These are phyloP conservation scores for Clarireedia paspali DNA, from an alignment of 2,329 filamentous ascomycete genomes.

Conservation along the genomic window DNA sequence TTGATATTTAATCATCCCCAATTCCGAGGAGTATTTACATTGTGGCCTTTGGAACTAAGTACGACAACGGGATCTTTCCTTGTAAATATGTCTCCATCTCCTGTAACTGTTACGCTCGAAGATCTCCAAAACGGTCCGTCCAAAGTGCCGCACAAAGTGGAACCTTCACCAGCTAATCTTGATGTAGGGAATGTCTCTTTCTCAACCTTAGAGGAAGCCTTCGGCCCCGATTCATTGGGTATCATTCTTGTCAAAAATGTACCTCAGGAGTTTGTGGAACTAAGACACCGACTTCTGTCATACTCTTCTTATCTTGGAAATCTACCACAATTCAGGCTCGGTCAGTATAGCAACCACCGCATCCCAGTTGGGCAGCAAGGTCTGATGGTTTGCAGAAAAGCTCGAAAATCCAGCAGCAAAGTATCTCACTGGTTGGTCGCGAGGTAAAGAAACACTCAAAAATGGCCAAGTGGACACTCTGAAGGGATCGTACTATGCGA, in stretches of 20 bases:
- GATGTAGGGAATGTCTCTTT: conserved; percentile 57
- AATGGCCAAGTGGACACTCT: conserved; percentile 71
- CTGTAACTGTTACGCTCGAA: conserved; percentile 48
- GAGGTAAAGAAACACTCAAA: conserved; percentile 73
- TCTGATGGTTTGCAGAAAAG: conserved; percentile 35
- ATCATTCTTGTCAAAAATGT: conserved; percentile 91
- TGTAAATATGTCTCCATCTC: conserved; percentile 20
- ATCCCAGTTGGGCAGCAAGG: not conserved
- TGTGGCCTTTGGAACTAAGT: too few species aligned
- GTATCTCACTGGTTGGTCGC: conserved; percentile 68
- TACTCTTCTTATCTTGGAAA: conserved; percentile 87
- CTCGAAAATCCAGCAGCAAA: conserved; percentile 54
- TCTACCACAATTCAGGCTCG: conserved; percentile 62
- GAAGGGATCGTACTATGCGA: conserved; percentile 80
- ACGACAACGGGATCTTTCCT: too few species aligned
- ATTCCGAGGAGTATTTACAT: too few species aligned
- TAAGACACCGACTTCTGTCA: conserved; percentile 69
- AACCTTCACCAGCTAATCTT: conserved; percentile 10
- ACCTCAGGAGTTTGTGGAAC: conserved; percentile 59
- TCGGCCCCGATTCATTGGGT: conserved; percentile 82
- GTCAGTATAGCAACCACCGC: conserved; percentile 37
- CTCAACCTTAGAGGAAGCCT: conserved; percentile 65
- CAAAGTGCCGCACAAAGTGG: not conserved
- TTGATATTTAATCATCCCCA: too few species aligned
- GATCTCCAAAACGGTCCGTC: conserved; percentile 49